Evolutionary conservation across 2,329 filamentous ascomycete species (phyloP).

Genomic region (Lachnellula cervina): DNA sequence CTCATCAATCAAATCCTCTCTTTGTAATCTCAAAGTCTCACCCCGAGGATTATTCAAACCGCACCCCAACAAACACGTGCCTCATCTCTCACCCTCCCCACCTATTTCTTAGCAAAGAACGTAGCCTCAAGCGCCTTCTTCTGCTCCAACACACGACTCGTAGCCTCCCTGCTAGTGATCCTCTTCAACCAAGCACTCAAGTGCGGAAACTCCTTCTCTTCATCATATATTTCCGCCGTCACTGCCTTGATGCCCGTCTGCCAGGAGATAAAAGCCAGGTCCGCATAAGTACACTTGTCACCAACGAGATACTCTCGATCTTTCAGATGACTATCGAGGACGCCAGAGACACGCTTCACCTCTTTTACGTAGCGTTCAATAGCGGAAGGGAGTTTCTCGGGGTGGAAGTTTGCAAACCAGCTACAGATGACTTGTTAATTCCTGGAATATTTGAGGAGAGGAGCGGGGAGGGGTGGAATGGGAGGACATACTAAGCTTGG

Average conservation of each 20-base stretch:
- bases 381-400: neutral
- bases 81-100: neutral
- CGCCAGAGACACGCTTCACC: neutral
- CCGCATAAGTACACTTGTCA: constrained; percentile 36
- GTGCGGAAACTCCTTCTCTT: neutral
- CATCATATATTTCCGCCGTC: neutral
- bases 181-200: neutral
- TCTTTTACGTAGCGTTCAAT: neutral
- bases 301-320: constrained; percentile 32
- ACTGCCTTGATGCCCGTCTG: neutral
- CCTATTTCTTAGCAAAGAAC: neutral
- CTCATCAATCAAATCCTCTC: too few relatives aligned
- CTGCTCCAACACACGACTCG: neutral
- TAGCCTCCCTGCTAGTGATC: neutral
- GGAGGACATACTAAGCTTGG: constrained; percentile 27
- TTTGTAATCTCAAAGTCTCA: too few relatives aligned
- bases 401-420: neutral
- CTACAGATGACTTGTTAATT: neutral
- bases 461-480: neutral
- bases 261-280: constrained; percentile 35
- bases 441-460: neutral
- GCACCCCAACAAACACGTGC: neutral
- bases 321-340: constrained; percentile 24
- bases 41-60: neutral
- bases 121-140: neutral